These are phyloP conservation scores for Flueggea neowawraea DNA, from an alignment of 441 rosid genomes.

Conservation along the genomic window DNA sequence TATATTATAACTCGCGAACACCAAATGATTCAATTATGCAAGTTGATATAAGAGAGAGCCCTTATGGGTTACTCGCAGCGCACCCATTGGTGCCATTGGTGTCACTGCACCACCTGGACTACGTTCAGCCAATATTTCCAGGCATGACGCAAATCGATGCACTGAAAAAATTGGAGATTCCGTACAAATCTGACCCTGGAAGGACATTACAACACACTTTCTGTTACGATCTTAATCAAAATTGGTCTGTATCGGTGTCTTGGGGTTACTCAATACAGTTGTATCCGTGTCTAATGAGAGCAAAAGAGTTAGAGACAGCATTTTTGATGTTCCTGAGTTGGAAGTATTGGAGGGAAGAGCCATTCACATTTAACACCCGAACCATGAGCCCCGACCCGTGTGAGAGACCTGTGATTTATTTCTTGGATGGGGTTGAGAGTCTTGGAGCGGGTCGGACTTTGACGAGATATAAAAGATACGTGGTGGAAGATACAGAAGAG, in stretches of 20 bases:
- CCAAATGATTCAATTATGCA: no score
- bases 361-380: slow-evolving; percentile 65
- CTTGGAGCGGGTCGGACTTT: no score
- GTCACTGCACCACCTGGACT: slow-evolving; percentile 89
- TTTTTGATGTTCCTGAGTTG: slow-evolving; percentile 64
- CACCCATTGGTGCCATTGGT: no score
- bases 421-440: slow-evolving; percentile 45
- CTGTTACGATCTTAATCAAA: slow-evolving; percentile 54
- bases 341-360: slow-evolving; percentile 54
- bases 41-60: slow-evolving; percentile 75
- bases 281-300: slow-evolving; percentile 52
- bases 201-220: slow-evolving; percentile 69
- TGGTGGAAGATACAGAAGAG: slow-evolving; percentile 17
- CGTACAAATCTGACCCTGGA: slow-evolving; percentile 54
- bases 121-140: slow-evolving; percentile 58
- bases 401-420: slow-evolving; percentile 49
- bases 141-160: slow-evolving; percentile 39
- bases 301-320: slow-evolving; percentile 54
- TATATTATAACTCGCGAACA: no score
- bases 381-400: slow-evolving; percentile 52
- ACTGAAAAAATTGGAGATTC: slow-evolving; percentile 34
- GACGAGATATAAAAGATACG: slow-evolving; percentile 46
- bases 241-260: slow-evolving; percentile 77
- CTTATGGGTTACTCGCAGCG: slow-evolving; percentile 70
- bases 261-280: no score